Evolutionary conservation across 2,329 filamentous ascomycete genomes (phyloP).

Genomic region (Fusarium sp.): DNA sequence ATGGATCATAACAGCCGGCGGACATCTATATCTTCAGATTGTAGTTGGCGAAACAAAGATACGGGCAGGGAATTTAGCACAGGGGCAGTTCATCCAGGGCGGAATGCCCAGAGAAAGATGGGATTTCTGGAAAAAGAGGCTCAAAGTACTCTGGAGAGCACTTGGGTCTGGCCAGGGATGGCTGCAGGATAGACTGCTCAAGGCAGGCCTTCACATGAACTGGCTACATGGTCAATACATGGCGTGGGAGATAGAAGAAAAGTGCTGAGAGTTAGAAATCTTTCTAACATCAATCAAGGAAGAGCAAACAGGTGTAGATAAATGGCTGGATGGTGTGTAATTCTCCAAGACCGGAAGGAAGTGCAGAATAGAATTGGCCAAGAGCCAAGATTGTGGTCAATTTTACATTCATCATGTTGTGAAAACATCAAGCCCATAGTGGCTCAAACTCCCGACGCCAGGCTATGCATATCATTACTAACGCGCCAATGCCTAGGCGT

Average conservation of each 20-base stretch:
- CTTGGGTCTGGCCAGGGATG: constrained; percentile 37
- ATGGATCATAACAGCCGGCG: constrained; percentile 49
- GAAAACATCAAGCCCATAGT: constrained; percentile 23
- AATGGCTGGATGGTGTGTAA: not conserved
- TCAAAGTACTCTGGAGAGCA: constrained; percentile 38
- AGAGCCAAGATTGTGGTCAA: not conserved
- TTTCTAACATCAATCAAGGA: not conserved
- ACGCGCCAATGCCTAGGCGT: constrained; percentile 45
- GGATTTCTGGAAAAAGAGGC: constrained; percentile 48
- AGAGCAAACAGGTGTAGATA: no score
- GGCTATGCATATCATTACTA: constrained; percentile 33
- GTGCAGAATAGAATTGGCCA: not conserved
- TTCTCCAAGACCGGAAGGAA: not conserved
- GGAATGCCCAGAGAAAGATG: constrained; percentile 46
- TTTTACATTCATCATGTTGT: constrained; percentile 10
- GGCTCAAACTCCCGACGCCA: constrained; percentile 48
- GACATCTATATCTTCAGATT: constrained; percentile 36
- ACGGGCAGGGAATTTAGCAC: constrained; percentile 32
- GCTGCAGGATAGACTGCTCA: not conserved
- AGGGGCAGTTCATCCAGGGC: constrained; percentile 25
- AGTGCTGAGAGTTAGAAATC: constrained; percentile 34
- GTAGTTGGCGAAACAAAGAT: not conserved
- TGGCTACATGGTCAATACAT: not conserved
- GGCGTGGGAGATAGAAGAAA: constrained; percentile 13
- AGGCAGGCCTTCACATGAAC: not conserved